A percentile compares a stretch with the other conserved stretches of the same genome.
Conservation (phyloP, 345 rosid species). For the Sonneratia caseolaris region DNA sequence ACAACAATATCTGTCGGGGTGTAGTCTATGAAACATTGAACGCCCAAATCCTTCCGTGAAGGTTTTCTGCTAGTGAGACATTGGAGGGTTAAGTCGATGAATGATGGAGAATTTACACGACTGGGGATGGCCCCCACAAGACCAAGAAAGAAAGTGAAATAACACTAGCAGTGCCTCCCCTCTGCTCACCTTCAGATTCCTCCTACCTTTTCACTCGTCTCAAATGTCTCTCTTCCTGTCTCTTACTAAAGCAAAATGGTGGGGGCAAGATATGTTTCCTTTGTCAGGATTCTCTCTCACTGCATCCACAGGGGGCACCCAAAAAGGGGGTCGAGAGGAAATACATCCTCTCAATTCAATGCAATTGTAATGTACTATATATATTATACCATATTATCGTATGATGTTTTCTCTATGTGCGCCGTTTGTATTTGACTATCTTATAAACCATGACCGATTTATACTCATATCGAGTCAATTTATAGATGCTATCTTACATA, state of each 20-base stretch:
- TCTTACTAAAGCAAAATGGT: constrained; percentile 13
- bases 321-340: not conserved
- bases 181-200: constrained; percentile 4
- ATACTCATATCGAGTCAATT: too few species aligned
- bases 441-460: too few species aligned
- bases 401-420: too few species aligned
- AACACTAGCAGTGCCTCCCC: constrained; percentile 53
- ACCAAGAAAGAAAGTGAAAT: constrained; percentile 48
- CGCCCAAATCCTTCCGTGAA: too few species aligned
- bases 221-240: not conserved
- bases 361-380: too few species aligned
- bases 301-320: not conserved
- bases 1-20: too few species aligned
- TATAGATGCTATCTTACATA: too few species aligned
- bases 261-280: constrained; percentile 24
- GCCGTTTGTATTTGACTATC: too few species aligned
- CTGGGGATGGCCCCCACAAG: not conserved
- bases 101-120: not conserved
- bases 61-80: too few species aligned
- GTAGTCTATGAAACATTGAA: too few species aligned
- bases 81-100: too few species aligned
- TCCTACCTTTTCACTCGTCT: constrained; percentile 3
- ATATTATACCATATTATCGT: too few species aligned
- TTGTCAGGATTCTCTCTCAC: constrained; percentile 35
- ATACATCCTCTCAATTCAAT: not conserved